Percentiles rank a stretch among this genome's conserved stretches.
These are phyloP conservation scores for Volvox africanus DNA, from an alignment of 139 green algal species.

Conservation along the genomic window DNA sequence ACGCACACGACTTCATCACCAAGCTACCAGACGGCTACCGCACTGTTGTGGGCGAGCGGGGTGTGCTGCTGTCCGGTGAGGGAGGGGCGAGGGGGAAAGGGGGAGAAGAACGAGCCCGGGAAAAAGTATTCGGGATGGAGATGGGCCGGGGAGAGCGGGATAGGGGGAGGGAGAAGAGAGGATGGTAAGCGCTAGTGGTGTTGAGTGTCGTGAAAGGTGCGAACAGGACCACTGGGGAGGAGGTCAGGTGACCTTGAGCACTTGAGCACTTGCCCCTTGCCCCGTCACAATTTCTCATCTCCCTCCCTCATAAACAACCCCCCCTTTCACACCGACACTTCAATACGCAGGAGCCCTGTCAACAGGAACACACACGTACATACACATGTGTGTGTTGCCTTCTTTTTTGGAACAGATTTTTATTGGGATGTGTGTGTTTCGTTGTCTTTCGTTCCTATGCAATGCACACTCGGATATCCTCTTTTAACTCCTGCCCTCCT, in stretches of 20 bases:
- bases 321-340: no score
- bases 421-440: background rate
- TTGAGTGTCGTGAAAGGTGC: background rate
- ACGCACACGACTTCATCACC: slow-evolving; percentile 94
- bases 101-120: background rate
- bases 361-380: no score
- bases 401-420: no score
- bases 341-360: no score
- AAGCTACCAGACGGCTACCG: slow-evolving; percentile 77
- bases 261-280: no score
- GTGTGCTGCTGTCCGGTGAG: slow-evolving; percentile 67
- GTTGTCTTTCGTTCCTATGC: background rate
- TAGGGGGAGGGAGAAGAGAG: no score
- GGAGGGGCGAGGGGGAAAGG: background rate
- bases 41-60: slow-evolving; percentile 78
- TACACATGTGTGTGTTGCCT: no score
- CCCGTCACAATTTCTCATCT: no score
- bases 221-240: no score
- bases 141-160: background rate
- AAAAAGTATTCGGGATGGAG: background rate
- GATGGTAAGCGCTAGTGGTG: background rate
- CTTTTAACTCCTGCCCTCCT: background rate
- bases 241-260: no score
- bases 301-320: no score
- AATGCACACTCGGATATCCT: no score